A percentile compares a stretch with the other conserved stretches of the same genome.
Conservation (phyloP, 768 basidiomycete genomes). For the Phylloporus arenicola region DNA sequence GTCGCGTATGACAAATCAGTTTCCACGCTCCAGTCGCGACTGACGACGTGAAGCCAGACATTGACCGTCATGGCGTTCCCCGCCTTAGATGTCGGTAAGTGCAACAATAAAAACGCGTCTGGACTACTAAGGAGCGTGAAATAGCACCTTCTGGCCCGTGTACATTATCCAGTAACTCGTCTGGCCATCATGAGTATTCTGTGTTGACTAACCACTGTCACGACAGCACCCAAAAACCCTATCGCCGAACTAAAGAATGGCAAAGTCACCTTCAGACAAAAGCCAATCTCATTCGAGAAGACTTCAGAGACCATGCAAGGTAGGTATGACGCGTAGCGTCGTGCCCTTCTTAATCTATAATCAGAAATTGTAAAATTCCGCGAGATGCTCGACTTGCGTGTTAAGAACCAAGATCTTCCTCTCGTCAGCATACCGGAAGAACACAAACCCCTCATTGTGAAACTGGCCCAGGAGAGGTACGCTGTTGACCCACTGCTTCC, state of each 20-base stretch:
- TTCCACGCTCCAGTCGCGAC: slow-evolving; percentile 30
- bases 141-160: slow-evolving; percentile 12
- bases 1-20: slow-evolving; percentile 29
- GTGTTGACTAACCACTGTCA: slow-evolving; percentile 10
- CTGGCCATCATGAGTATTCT: neutral
- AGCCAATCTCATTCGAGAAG: slow-evolving; percentile 67
- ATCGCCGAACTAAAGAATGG: slow-evolving; percentile 71
- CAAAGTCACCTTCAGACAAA: slow-evolving; percentile 73
- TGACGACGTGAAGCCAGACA: slow-evolving; percentile 11
- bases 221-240: slow-evolving; percentile 35
- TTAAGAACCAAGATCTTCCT: slow-evolving; percentile 43
- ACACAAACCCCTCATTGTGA: slow-evolving; percentile 70
- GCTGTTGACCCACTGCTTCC: neutral
- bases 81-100: slow-evolving; percentile 15
- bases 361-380: slow-evolving; percentile 76
- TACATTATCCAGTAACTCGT: slow-evolving; percentile 14
- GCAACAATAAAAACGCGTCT: neutral
- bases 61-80: slow-evolving; percentile 19
- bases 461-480: slow-evolving; percentile 84
- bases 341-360: neutral
- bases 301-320: slow-evolving; percentile 80
- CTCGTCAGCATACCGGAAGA: slow-evolving; percentile 59
- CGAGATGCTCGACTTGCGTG: slow-evolving; percentile 57
- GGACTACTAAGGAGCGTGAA: neutral
- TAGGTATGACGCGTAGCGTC: slow-evolving; percentile 25